Percentiles rank a stretch among this genome's conserved stretches.
Evolutionary conservation across 2,329 filamentous ascomycete genomes (phyloP).

Genomic region (Diaporthe caulivora): DNA sequence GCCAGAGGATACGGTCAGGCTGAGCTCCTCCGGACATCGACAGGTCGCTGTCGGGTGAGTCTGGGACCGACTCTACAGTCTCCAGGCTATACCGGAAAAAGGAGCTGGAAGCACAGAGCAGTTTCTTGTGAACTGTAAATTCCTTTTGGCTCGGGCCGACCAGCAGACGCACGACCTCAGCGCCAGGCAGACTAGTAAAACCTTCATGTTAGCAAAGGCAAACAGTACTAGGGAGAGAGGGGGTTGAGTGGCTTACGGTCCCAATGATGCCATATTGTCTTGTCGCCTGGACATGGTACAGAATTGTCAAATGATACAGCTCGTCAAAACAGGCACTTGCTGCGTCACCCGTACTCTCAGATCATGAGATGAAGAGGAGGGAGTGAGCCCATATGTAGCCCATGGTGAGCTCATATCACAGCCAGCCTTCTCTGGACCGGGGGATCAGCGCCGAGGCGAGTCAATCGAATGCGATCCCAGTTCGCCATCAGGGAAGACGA

Average conservation of each 20-base stretch:
- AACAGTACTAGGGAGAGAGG: neutral
- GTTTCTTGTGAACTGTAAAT: conserved; percentile 58
- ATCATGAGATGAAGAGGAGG: conserved; percentile 13
- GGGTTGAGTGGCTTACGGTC: conserved; percentile 21
- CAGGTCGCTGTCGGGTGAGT: conserved; percentile 30
- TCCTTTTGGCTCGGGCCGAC: conserved; percentile 56
- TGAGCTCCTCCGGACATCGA: conserved; percentile 47
- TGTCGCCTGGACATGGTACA: conserved; percentile 14
- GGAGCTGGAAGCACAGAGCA: conserved; percentile 59
- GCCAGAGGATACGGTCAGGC: conserved; percentile 47
- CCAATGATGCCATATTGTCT: conserved; percentile 33
- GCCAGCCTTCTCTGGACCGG: neutral
- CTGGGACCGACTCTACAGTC: conserved; percentile 49
- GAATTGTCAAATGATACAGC: conserved; percentile 11
- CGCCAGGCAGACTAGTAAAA: conserved; percentile 35
- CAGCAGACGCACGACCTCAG: conserved; percentile 51
- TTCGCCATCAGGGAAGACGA: neutral
- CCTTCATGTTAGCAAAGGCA: conserved; percentile 20
- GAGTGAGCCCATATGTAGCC: conserved; percentile 38
- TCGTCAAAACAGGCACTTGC: conserved; percentile 9
- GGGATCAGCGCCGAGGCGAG: conserved; percentile 31
- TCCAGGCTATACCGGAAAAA: conserved; percentile 62
- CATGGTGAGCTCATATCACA: conserved; percentile 29
- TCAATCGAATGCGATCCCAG: conserved; percentile 25
- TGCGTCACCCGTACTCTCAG: neutral